Conservation (phyloP, 2,329 filamentous ascomycete species). For the Zasmidium angulare region DNA sequence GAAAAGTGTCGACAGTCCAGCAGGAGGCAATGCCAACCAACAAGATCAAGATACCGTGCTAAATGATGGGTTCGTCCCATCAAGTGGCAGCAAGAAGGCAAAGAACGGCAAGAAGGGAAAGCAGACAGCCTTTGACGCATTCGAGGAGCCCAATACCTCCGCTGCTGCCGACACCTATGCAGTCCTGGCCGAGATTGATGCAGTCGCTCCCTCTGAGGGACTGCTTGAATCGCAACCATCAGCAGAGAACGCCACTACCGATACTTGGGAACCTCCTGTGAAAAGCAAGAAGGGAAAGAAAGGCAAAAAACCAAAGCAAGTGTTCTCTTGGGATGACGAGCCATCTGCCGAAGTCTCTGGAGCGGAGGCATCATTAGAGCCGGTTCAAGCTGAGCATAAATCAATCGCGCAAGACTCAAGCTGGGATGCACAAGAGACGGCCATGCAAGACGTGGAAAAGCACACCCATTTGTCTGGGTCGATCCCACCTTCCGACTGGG, state of each 20-base stretch:
- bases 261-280: slow-evolving; percentile 15
- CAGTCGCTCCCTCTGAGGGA: background rate
- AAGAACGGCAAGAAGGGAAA: slow-evolving; percentile 37
- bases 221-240: slow-evolving; percentile 4
- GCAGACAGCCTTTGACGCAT: slow-evolving; percentile 10
- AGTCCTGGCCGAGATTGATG: no score
- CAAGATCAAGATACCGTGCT: background rate
- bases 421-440: background rate
- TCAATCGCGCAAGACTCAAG: background rate
- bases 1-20: background rate
- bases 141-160: background rate
- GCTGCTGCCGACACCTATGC: no score
- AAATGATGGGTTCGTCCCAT: background rate
- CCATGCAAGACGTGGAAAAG: background rate
- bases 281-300: slow-evolving; percentile 29
- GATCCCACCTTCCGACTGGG: no score
- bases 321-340: slow-evolving; percentile 7
- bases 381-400: slow-evolving; percentile 1
- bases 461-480: no score
- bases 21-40: background rate
- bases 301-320: slow-evolving; percentile 22
- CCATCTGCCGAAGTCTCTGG: background rate
- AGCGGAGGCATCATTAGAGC: background rate
- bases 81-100: slow-evolving; percentile 6
- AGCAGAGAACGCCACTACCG: slow-evolving; percentile 12